phyloP scores from a whole-genome alignment of 2,329 filamentous ascomycete species.

The Macrophomina pseudophaseolina region DNA sequence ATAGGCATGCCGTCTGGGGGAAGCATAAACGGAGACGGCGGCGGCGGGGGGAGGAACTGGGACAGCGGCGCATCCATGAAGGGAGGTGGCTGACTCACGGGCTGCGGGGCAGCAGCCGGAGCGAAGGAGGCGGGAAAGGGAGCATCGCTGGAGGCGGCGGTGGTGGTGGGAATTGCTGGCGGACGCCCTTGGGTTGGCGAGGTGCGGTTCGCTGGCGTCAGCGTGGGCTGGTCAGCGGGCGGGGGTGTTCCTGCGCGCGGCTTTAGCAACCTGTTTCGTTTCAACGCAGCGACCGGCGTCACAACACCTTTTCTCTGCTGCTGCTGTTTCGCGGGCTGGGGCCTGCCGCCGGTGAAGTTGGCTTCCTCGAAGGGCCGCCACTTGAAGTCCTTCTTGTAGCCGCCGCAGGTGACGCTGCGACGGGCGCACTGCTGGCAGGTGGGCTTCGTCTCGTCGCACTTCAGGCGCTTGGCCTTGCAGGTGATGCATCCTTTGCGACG shows the following conservation, averaged over 20 bases:
- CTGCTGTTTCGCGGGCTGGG: constrained; percentile 28
- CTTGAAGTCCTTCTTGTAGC: constrained; percentile 78
- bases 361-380: constrained; percentile 73
- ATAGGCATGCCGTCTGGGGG: constrained; percentile 36
- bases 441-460: constrained; percentile 76
- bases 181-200: constrained; percentile 18
- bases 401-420: constrained; percentile 69
- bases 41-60: constrained; percentile 27
- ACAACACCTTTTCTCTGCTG: constrained; percentile 21
- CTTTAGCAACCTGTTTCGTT: constrained; percentile 10
- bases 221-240: constrained; percentile 15
- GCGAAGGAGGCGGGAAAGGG: constrained; percentile 1
- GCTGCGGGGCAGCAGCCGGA: not conserved
- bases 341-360: constrained; percentile 55
- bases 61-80: constrained; percentile 28
- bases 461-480: constrained; percentile 74
- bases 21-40: constrained; percentile 34
- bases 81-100: not conserved
- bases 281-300: not conserved
- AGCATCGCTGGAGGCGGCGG: constrained; percentile 2
- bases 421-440: constrained; percentile 69
- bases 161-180: constrained; percentile 8
- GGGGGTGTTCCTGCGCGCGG: constrained; percentile 28
- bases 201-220: constrained; percentile 13
- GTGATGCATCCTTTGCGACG: constrained; percentile 67